Conservation (phyloP, 129 eudicot genomes). For the Oenanthe sinensis region DNA sequence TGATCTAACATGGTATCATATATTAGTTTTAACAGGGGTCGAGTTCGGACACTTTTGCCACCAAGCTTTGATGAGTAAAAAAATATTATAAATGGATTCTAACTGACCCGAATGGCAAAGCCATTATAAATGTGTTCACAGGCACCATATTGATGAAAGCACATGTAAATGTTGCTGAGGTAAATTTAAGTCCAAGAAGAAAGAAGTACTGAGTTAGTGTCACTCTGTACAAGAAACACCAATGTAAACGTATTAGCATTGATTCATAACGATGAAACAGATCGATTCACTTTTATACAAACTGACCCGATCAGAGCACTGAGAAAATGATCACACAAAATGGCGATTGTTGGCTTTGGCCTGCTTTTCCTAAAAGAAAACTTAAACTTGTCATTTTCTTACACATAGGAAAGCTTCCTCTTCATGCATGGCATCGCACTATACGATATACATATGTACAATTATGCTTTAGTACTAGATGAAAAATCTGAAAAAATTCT, state of each 20-base stretch:
- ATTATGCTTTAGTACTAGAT: no score
- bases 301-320: slow-evolving; percentile 55
- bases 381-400: not conserved
- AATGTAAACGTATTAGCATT: not conserved
- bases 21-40: not conserved
- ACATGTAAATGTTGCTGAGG: slow-evolving; percentile 44
- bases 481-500: no score
- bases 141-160: slow-evolving; percentile 58
- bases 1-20: not conserved
- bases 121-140: slow-evolving; percentile 41
- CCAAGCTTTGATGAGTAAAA: not conserved
- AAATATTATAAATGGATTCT: no score
- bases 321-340: slow-evolving; percentile 39
- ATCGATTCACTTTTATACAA: not conserved
- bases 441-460: no score
- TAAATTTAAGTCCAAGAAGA: slow-evolving; percentile 41
- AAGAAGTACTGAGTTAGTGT: slow-evolving; percentile 44
- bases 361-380: slow-evolving; percentile 33
- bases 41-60: not conserved
- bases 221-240: slow-evolving; percentile 22
- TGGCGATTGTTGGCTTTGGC: slow-evolving; percentile 26
- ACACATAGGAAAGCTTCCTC: no score
- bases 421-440: no score
- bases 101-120: slow-evolving; percentile 41
- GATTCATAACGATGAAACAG: not conserved